Base-by-base conservation (phyloP, 1,284 basidiomycete species). In the Fomitiporia mediterranea region DNA sequence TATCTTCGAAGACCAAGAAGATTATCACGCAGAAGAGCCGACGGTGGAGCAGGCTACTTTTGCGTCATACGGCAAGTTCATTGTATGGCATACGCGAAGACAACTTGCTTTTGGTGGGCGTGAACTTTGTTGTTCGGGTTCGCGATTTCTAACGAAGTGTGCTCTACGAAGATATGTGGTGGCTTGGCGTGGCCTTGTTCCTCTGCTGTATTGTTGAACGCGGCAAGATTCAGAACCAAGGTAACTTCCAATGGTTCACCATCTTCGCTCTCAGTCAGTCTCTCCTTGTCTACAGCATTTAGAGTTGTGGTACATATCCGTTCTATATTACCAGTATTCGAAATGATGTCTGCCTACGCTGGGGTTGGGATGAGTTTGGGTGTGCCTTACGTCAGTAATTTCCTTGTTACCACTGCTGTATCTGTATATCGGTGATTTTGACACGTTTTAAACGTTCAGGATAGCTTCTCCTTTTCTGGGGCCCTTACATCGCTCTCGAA, bases 331-430 rank as follows among this genome's bases (percentile, higher is more conserved):
- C 3, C 64, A 92, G 86, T 89, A 2, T 95, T 94, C 65, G 92
- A 95, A 68, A 69, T 93, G 19, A 89, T 93, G 5, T 95, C 91
- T 13, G 94, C 93, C 0, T 96, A 96, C 67, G 93, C 92, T 2
- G 90, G 89, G 3, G 92, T 96, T 58, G 94, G 94, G 0, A 77
- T 97, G 4, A 93, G 86, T 67, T 72, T 88, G 5, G 86, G 86
- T 9, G 72, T 84, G 32, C 82, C 84, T 21, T 73, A 70, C 15
- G 86, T 87, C 53, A 66, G 80, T 70, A 27, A 17, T 17, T 25
- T 11, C n/a, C n/a, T n/a, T n/a, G n/a, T n/a, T n/a, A n/a, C n/a
- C n/a, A n/a, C n/a, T n/a, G n/a, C n/a, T n/a, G n/a, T n/a, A n/a
- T n/a, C n/a, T n/a, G n/a, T n/a, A n/a, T n/a, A n/a, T n/a, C n/a